A percentile compares a stretch with the other conserved stretches of the same genome.
Conservation (phyloP, 805 yeast species). For the Yamadazyma akitaensis region DNA sequence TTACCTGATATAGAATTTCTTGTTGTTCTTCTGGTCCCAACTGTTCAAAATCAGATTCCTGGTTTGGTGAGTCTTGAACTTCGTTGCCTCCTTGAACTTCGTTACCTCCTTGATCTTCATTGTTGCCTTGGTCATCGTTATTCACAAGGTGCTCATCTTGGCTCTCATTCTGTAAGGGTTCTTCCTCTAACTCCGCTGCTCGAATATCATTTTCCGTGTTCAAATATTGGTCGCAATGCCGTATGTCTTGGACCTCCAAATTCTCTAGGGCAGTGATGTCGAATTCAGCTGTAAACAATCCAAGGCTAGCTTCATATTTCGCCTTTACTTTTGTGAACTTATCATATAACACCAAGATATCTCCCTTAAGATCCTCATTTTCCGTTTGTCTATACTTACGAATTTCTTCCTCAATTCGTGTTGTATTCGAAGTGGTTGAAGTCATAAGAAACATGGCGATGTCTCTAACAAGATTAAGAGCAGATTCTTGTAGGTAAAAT, state of each 20-base stretch:
- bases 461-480: slow-evolving; percentile 20
- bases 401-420: slow-evolving; percentile 12
- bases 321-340: neutral
- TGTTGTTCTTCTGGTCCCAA: slow-evolving; percentile 3
- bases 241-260: neutral
- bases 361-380: slow-evolving; percentile 13
- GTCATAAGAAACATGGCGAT: slow-evolving; percentile 15
- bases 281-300: neutral
- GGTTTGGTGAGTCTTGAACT: neutral
- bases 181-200: neutral
- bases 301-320: neutral
- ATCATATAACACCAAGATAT: neutral
- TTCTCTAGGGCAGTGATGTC: slow-evolving; percentile 5
- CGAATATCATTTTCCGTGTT: neutral
- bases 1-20: slow-evolving; percentile 13
- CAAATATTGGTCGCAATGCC: neutral
- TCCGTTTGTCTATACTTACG: slow-evolving; percentile 18
- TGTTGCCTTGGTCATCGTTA: no score
- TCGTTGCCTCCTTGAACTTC: neutral
- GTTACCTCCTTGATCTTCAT: neutral
- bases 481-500: slow-evolving; percentile 4
- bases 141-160: no score
- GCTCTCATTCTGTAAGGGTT: neutral
- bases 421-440: slow-evolving; percentile 16
- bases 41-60: neutral